phyloP scores from a whole-genome alignment of 805 yeast genomes.

The Jamesozyma gamospora region DNA sequence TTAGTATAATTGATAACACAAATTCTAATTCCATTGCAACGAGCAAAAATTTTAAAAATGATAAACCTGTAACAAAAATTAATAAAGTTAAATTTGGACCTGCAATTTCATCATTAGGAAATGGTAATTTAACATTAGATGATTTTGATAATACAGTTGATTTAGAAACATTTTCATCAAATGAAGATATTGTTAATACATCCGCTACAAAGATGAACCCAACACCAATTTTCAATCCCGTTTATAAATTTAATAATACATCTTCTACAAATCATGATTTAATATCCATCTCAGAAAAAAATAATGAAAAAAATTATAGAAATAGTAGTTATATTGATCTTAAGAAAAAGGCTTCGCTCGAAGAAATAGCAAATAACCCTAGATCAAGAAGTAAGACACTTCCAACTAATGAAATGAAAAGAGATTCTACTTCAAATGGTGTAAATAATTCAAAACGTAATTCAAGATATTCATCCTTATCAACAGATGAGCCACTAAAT shows the following conservation, averaged over 20 bases:
- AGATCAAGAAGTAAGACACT: conserved; percentile 20
- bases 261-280: neutral
- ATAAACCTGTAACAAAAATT: neutral
- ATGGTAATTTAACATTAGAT: conserved; percentile 41
- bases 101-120: conserved; percentile 45
- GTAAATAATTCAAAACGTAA: conserved; percentile 7
- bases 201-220: neutral
- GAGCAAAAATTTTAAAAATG: neutral
- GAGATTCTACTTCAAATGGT: neutral
- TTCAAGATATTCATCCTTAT: conserved; percentile 9
- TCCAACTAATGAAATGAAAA: conserved; percentile 10
- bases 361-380: conserved; percentile 3
- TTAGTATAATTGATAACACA: too few species aligned
- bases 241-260: neutral
- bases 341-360: conserved; percentile 4
- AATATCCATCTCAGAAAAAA: neutral
- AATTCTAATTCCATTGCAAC: neutral
- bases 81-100: conserved; percentile 22
- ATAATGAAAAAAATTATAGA: conserved; percentile 1
- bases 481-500: conserved; percentile 8
- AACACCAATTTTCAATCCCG: neutral
- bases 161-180: conserved; percentile 1
- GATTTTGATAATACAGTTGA: conserved; percentile 15
- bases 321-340: conserved; percentile 11
- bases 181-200: neutral